Base-by-base conservation (phyloP, 2,329 filamentous ascomycete genomes). In the Colletotrichum sp. region DNA sequence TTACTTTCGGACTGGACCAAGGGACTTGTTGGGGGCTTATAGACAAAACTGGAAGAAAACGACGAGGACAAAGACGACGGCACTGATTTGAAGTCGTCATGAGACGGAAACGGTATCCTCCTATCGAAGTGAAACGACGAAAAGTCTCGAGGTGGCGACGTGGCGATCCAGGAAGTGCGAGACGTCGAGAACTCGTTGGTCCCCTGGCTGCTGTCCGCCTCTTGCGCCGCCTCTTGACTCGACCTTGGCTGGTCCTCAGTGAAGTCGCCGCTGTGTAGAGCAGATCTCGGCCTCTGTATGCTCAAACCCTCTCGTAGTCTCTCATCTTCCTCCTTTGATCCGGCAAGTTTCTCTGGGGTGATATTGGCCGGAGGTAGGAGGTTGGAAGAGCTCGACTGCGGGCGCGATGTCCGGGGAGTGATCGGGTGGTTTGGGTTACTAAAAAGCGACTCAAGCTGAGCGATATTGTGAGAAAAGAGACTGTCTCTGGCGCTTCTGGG, bases 11-110 rank as follows among this genome's bases (percentile, higher is more conserved):
- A 95, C 79, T 98, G 93, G 1, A 97, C 96, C 13, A 99, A 87
- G 16, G 97, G 97, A 79, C 96, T 98, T 3, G 97, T 98, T 0
- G 97, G 96, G 4, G 94, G 91, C 83, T 96, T 93, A 75, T 98
- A 93, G 36, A 94, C 89, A 81, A 98, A 98, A 78, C 91, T 95
- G 3, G 92, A 93, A 0, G 94, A 93, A 16, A 94, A 87, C 2
- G 95, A 94, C 9, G 93, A 95, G 5, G 92, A 93, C 12, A 93
- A 80, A 1, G 91, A 92, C 9, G 93, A 92, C 21, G 88, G 85
- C 27, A 86, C 83, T 0, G 88, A 86, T 59, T 81, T 83, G 67
- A 84, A 85, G 12, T 82, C 83, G 38, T 83, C 82, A 16, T 76
- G 76, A 55, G 81, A 80, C n/a, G 78, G 75, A n/a, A 80, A 76